Conservation (phyloP, 2,329 filamentous ascomycete genomes). For the Orbilia javanica region DNA sequence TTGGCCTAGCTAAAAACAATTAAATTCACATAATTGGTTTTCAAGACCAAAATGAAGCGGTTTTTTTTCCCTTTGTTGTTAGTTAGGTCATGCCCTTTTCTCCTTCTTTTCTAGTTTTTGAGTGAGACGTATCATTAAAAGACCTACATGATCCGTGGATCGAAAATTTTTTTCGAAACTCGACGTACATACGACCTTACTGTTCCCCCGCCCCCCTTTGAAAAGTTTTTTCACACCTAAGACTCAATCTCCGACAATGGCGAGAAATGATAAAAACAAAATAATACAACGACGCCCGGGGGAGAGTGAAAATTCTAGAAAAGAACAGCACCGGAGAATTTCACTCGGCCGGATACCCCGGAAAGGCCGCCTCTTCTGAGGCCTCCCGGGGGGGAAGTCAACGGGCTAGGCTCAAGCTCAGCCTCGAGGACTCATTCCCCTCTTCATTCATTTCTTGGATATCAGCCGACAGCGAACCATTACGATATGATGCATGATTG, state of each 20-base stretch:
- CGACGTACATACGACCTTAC: constrained; percentile 1
- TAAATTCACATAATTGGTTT: neutral
- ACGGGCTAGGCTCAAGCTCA: constrained; percentile 1
- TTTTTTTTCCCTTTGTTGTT: no score
- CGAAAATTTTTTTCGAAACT: constrained; percentile 9
- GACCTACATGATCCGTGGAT: neutral
- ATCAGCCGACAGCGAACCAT: constrained; percentile 18
- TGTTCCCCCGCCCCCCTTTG: neutral
- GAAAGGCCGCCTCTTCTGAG: neutral
- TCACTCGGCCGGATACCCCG: constrained; percentile 12
- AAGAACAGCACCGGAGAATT: neutral
- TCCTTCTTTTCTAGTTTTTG: neutral
- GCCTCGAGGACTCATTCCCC: constrained; percentile 19
- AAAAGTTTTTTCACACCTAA: neutral
- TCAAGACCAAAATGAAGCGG: neutral
- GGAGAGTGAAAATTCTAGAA: neutral
- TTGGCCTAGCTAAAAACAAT: neutral
- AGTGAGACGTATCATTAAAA: neutral
- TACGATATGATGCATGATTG: constrained; percentile 8
- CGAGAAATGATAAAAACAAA: neutral
- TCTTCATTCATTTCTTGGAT: neutral
- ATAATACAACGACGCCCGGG: neutral
- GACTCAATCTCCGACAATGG: constrained; percentile 18
- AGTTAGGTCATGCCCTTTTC: neutral
- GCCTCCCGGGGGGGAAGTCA: neutral